Percentiles rank a stretch among this genome's conserved stretches.
Evolutionary conservation across 1,284 basidiomycete genomes (phyloP).

Genomic region (Ceratobasidium theobromae): DNA sequence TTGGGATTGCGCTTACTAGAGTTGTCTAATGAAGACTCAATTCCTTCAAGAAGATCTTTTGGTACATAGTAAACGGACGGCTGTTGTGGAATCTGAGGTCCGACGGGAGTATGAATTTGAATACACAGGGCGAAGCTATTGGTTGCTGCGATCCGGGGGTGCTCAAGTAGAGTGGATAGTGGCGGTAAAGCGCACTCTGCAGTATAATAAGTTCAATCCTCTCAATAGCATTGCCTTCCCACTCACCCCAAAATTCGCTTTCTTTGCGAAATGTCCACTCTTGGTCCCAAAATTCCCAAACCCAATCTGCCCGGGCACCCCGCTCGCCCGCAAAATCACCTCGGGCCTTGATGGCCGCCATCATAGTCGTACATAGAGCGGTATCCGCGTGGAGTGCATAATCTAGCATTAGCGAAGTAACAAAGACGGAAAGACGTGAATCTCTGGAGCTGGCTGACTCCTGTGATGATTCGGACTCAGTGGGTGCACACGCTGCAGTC

Average conservation of each 20-base stretch:
- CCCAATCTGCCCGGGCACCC: slow-evolving; percentile 67
- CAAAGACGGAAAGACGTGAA: slow-evolving; percentile 56
- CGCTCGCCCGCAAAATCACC: slow-evolving; percentile 61
- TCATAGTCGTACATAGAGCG: slow-evolving; percentile 64
- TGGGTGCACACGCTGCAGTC: slow-evolving; percentile 28
- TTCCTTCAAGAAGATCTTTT: slow-evolving; percentile 59
- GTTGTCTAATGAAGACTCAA: slow-evolving; percentile 65
- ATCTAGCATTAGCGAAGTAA: slow-evolving; percentile 66
- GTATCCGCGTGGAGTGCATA: slow-evolving; percentile 56
- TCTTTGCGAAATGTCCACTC: slow-evolving; percentile 66
- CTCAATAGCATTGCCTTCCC: neutral
- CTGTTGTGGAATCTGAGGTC: slow-evolving; percentile 64
- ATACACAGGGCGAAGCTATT: slow-evolving; percentile 70
- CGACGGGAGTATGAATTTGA: slow-evolving; percentile 67
- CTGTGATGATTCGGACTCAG: neutral
- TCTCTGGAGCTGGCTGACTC: neutral
- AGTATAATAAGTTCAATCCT: slow-evolving; percentile 17
- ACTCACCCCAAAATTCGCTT: slow-evolving; percentile 69
- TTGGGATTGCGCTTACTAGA: slow-evolving; percentile 54
- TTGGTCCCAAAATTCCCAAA: slow-evolving; percentile 68
- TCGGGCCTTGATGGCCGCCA: slow-evolving; percentile 69
- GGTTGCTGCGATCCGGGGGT: slow-evolving; percentile 56
- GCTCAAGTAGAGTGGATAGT: slow-evolving; percentile 61
- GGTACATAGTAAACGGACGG: slow-evolving; percentile 66
- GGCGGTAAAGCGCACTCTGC: slow-evolving; percentile 66